A percentile compares a stretch with the other conserved stretches of the same genome.
Conservation (phyloP, 371 early-diverging fungal species). For the Apophysomyces variabilis region DNA sequence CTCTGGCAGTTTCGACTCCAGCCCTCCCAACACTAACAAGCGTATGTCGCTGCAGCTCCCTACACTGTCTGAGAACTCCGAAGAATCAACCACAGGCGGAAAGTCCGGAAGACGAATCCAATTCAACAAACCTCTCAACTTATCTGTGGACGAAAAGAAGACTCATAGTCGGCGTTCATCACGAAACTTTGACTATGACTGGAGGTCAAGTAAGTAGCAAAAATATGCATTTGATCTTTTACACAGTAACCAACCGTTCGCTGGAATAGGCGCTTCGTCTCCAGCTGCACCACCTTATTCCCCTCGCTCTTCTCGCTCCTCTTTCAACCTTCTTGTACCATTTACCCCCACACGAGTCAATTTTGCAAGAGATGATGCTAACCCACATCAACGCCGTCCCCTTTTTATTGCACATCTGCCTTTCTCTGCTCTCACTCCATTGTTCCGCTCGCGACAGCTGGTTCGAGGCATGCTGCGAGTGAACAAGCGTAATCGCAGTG, state of each 20-base stretch:
- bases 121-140: constrained; percentile 40
- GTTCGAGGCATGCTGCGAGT: constrained; percentile 80
- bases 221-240: neutral
- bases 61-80: constrained; percentile 43
- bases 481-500: constrained; percentile 81
- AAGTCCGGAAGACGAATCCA: constrained; percentile 28
- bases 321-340: constrained; percentile 47
- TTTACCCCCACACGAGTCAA: constrained; percentile 59
- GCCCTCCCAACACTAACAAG: constrained; percentile 27
- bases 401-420: constrained; percentile 64
- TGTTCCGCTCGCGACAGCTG: constrained; percentile 50
- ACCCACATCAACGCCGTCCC: constrained; percentile 59
- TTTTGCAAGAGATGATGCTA: constrained; percentile 56
- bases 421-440: constrained; percentile 57
- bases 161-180: constrained; percentile 37
- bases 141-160: constrained; percentile 32
- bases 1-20: constrained; percentile 19
- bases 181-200: constrained; percentile 49
- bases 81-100: constrained; percentile 13
- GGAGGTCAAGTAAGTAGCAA: constrained; percentile 40
- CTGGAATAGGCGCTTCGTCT: constrained; percentile 14
- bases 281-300: constrained; percentile 18
- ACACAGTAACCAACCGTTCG: constrained; percentile 15
- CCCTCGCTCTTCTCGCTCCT: constrained; percentile 26
- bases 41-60: constrained; percentile 49